Evolutionary conservation across 495 filamentous ascomycete species (phyloP), one percentile per base, ranked within the genome.

Genomic region (Achaetomiella virescens): DNA sequence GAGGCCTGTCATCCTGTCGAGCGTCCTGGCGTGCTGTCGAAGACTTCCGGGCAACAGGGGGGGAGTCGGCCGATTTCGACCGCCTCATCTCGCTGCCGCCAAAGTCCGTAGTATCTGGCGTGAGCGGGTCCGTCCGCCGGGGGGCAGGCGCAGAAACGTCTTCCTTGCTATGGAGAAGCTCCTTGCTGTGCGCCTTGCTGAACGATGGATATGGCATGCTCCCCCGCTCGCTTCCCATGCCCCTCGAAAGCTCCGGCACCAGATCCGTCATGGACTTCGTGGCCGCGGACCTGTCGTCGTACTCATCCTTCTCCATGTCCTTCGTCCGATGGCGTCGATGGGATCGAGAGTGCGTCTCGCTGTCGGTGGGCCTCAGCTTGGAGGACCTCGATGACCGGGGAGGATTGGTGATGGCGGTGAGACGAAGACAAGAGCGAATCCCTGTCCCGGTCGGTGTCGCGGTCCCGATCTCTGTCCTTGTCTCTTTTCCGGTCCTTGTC

Each of bases 141-240:
- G 72, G 64, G 3, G 59, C 65, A 21, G 63, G 43, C 7, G 52
- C 50, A 21, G 64, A 69, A 50, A 82, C 50, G 59, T 84, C 80
- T 53, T 84, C 83, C 60, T 78, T 78, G 66, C 79, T 83, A 46
- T 77, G 73, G 31, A 93, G 76, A 38, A 81, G 78, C 66, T 95
- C 90, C 67, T 89, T 92, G 79, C 89, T 93, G 66, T 95, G 87
- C 35, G 85, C 84, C 68, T 95, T 96, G 65, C 86, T 91, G 73
- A 95, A 93, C 17, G 75, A 78, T 5, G 91, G 91, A 66, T 97
- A 97, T 12, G 90, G 85, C 21, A 88, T 68, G 73, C 80, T 89
- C 58, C 81, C 76, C 51, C 78, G 66, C 14, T 73, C 73, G 22
- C 58, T 71, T 47, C 66, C 69, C 31, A 71, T 62, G 21, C 68